Percentiles rank a stretch among this genome's conserved stretches.
Evolutionary conservation across 2,329 filamentous ascomycete genomes (phyloP).

Genomic region (Fusarium beomiforme): DNA sequence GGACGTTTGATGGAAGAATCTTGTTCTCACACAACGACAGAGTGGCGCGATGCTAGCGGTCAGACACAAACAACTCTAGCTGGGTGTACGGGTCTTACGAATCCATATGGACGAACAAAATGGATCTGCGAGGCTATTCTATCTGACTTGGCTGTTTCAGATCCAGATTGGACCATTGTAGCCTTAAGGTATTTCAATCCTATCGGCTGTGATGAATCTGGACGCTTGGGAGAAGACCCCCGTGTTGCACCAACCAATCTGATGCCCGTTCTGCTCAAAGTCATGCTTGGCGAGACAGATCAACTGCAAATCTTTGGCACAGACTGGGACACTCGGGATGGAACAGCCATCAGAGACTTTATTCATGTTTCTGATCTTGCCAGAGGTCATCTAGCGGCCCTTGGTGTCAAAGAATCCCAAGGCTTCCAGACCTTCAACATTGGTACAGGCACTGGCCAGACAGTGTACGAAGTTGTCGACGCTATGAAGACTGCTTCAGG

Average conservation of each 20-base stretch:
- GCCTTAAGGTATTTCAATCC: slow-evolving; percentile 75
- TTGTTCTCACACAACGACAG: slow-evolving; percentile 56
- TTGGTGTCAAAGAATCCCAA: slow-evolving; percentile 48
- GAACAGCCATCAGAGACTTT: slow-evolving; percentile 73
- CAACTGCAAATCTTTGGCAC: slow-evolving; percentile 61
- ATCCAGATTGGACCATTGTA: slow-evolving; percentile 70
- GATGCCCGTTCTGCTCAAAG: slow-evolving; percentile 45
- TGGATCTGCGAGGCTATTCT: slow-evolving; percentile 75
- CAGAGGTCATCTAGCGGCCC: slow-evolving; percentile 70
- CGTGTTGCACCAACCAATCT: slow-evolving; percentile 4
- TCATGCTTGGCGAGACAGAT: slow-evolving; percentile 62
- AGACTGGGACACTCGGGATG: slow-evolving; percentile 73
- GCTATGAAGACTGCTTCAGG: background rate
- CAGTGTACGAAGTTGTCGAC: background rate
- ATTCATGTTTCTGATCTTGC: slow-evolving; percentile 75
- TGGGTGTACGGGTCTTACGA: background rate
- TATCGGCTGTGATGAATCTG: slow-evolving; percentile 72
- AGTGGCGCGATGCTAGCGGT: slow-evolving; percentile 47
- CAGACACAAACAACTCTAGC: background rate
- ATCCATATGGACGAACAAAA: slow-evolving; percentile 70
- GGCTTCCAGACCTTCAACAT: slow-evolving; percentile 57
- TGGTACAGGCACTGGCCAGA: slow-evolving; percentile 54
- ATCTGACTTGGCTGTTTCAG: slow-evolving; percentile 67
- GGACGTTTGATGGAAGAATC: background rate
- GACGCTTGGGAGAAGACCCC: slow-evolving; percentile 71